These are phyloP conservation scores for Stropharia rugosoannulata DNA, from an alignment of 768 basidiomycete species.

Conservation along the genomic window DNA sequence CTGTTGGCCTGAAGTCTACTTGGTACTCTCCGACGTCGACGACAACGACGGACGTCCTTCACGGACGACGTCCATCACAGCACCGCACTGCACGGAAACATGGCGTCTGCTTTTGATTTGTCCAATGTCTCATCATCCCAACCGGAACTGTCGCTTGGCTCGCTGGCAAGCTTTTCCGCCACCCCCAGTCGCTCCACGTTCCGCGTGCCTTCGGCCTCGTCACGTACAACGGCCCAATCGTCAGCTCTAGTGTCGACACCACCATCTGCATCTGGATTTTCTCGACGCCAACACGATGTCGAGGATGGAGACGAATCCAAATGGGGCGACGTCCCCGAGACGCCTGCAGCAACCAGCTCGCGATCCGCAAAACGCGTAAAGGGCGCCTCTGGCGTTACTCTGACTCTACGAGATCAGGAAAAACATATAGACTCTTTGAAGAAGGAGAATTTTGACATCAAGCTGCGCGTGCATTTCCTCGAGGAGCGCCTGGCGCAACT, in stretches of 20 bases:
- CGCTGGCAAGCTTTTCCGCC: constrained; percentile 48
- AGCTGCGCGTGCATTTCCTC: constrained; percentile 92
- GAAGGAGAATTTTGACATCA: constrained; percentile 97
- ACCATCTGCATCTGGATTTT: constrained; percentile 36
- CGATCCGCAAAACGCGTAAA: constrained; percentile 36
- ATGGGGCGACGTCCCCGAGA: constrained; percentile 46
- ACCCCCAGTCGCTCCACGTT: constrained; percentile 43
- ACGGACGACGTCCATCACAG: background rate
- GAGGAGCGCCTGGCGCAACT: constrained; percentile 90
- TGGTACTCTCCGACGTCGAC: background rate
- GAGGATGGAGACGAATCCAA: constrained; percentile 48
- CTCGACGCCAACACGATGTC: constrained; percentile 38
- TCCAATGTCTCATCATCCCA: constrained; percentile 5
- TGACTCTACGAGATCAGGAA: constrained; percentile 94
- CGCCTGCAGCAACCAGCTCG: constrained; percentile 35
- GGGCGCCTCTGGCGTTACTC: constrained; percentile 42
- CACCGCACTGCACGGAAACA: background rate
- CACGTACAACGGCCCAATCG: constrained; percentile 50
- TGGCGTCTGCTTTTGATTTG: background rate
- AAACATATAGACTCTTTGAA: constrained; percentile 97
- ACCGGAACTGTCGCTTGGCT: constrained; percentile 58
- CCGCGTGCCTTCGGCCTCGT: constrained; percentile 49
- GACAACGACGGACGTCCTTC: background rate
- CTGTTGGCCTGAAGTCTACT: background rate
- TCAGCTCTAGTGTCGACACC: constrained; percentile 51